Base-by-base conservation (phyloP, 1,284 basidiomycete genomes). In the Meripilus lineatus region DNA sequence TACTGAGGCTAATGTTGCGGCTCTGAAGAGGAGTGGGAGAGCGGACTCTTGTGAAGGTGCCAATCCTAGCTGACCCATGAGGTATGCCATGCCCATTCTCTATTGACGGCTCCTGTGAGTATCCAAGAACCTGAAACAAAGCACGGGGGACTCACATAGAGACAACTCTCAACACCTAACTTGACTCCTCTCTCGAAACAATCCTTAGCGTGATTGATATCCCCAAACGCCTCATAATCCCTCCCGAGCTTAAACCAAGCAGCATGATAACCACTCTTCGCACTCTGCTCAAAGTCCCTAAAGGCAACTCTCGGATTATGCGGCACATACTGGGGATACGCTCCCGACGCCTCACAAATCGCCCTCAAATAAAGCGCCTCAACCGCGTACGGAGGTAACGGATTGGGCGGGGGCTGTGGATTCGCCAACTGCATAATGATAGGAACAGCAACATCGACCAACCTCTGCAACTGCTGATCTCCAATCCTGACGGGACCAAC, bases 181-280 rank as follows among this genome's bases (percentile, higher is more conserved):
- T 79, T 79, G 24, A 82, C 74, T 1, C 90, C 93, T 5, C 87
- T 75, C 53, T 90, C 84, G 58, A 93, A 94, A 53, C 90, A 93
- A 32, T 89, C 86, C 37, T 69, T 75, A 0, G 93, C 91, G 30
- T 84, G 77, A 0, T 62, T 49, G 1, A 74, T 46, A 61, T 95
- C 89, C 20, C 79, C 80, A 48, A 94, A 91, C 42, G 79, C 81
- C 67, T 97, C 94, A 60, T 97, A 96, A 55, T 96, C 93, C 22
- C 86, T 70, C 0, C 92, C 93, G 2, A 96, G 77, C 36, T 84
- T 75, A 67, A 93, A 96, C 93, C 93, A 97, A 0, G 87, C 86
- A 20, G 75, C 68, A 8, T 71, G 65, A 52, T 80, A 84, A 0
- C 91, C 91, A 2, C 72, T 75, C 28, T 87, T 73, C 1, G 91